Evolutionary conservation across 2,329 filamentous ascomycete species (phyloP), one percentile per base, ranked within the genome.

Genomic region (Colletotrichum paranaense): DNA sequence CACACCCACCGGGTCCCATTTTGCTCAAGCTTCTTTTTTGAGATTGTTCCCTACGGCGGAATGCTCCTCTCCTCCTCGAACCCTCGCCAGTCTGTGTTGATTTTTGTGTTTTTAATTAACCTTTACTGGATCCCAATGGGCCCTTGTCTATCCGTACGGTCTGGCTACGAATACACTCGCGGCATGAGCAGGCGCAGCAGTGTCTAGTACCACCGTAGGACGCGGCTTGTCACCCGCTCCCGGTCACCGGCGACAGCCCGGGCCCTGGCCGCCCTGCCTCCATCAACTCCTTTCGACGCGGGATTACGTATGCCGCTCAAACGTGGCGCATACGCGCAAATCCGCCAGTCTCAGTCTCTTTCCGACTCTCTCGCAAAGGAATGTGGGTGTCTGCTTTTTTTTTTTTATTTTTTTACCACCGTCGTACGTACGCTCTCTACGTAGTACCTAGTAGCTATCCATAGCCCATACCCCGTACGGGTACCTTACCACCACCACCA

Each of bases 281-380:
- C 26, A 62, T 53, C 38, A 11, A 52, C 62, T 73, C 59, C 59
- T 59, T 66, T 26, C 55, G 26, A 62, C 38, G 56, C 55, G 67
- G 60, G 60, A 73, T 73, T 73, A 73, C 71, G 67, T 73, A 62
- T 71, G 67, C 71, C 49, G 42, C 60, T 66, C 6, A 60, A 57
- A 69, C 59, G 30, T 53, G 59, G 42, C 59, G 53, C 70, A 69
- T 59, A 19, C 28, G 62, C 56, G 62, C 65, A 52, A 53, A 55
- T n/a, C 28, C 52, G 35, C 28, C 26, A 49, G 42, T 49, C 42
- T 22, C 19, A 49, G 42, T 49, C 42, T 42, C 38, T 19, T 42
- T 42, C 16, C 38, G 38, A 42, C 38, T 19, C 38, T 49, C 42
- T 58, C 24, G 22, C 62, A 42, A 42, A 57, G 62, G 62, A 57